Conservation (phyloP, 805 yeast species). For the Metschnikowia borealis region DNA sequence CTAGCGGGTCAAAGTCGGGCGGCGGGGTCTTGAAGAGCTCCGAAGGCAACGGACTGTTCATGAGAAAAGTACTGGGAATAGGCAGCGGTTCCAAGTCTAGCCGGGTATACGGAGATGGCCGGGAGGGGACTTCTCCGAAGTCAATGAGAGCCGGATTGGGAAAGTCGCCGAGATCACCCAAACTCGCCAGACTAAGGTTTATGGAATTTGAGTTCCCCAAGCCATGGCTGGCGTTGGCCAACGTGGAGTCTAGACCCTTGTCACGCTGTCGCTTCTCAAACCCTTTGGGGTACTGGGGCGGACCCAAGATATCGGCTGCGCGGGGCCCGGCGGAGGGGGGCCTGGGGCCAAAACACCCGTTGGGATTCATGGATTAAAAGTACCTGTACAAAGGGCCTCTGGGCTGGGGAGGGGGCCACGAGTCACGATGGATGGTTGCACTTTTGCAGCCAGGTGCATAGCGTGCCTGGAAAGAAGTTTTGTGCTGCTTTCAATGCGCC, state of each 20-base stretch:
- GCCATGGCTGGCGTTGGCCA: too few species aligned
- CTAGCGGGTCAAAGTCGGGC: neutral
- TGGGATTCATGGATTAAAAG: neutral
- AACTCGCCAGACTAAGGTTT: too few species aligned
- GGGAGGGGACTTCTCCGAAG: neutral
- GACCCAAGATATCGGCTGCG: conserved; percentile 1
- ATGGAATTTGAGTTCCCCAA: too few species aligned
- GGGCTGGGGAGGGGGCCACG: neutral
- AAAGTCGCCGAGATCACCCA: too few species aligned
- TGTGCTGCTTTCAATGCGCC: conserved; percentile 3
- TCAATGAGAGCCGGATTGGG: neutral
- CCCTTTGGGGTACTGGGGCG: conserved; percentile 5
- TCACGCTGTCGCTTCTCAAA: neutral
- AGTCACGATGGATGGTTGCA: neutral
- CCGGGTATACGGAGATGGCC: neutral
- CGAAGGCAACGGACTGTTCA: neutral
- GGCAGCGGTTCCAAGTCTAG: neutral
- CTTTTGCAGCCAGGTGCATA: neutral
- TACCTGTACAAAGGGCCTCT: neutral
- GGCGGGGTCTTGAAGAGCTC: neutral
- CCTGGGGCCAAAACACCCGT: neutral
- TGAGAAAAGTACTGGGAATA: neutral
- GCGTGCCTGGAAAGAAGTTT: neutral
- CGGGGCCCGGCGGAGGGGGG: neutral
- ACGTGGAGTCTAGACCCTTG: too few species aligned